phyloP scores from a whole-genome alignment of 2,329 filamentous ascomycete genomes.

The Ceratocystis papillata region DNA sequence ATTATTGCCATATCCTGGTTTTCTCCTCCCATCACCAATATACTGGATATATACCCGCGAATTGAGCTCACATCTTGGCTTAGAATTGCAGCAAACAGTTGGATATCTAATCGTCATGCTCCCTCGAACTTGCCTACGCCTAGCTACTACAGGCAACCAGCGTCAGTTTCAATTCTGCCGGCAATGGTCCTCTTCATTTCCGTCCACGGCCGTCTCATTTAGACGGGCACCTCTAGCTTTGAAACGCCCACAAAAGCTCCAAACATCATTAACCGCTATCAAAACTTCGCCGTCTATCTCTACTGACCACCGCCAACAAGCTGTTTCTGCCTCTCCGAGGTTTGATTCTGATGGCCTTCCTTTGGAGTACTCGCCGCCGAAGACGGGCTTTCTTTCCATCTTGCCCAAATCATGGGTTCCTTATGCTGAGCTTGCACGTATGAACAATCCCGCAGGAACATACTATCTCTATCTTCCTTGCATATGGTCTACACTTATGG shows the following conservation, averaged over 20 bases:
- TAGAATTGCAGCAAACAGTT: too few species aligned
- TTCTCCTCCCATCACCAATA: neutral
- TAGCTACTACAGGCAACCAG: neutral
- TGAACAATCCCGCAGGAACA: constrained; percentile 71
- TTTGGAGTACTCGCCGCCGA: constrained; percentile 54
- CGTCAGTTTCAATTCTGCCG: constrained; percentile 8
- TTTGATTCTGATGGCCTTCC: constrained; percentile 23
- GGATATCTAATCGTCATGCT: neutral
- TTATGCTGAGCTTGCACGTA: constrained; percentile 69
- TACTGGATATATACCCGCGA: neutral
- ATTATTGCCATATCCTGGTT: too few species aligned
- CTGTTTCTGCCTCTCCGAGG: neutral
- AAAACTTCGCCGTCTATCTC: neutral
- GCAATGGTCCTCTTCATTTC: neutral
- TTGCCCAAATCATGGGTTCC: constrained; percentile 62
- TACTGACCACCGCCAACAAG: neutral
- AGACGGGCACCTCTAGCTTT: constrained; percentile 1
- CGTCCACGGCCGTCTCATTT: neutral
- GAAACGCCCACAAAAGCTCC: neutral
- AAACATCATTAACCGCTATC: neutral
- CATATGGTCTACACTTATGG: constrained; percentile 71
- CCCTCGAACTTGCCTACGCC: neutral
- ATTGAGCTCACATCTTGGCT: neutral
- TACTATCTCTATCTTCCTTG: constrained; percentile 82
- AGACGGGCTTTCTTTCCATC: constrained; percentile 56